phyloP scores from a whole-genome alignment of 495 filamentous ascomycete genomes.

The Bacidia gigantensis region DNA sequence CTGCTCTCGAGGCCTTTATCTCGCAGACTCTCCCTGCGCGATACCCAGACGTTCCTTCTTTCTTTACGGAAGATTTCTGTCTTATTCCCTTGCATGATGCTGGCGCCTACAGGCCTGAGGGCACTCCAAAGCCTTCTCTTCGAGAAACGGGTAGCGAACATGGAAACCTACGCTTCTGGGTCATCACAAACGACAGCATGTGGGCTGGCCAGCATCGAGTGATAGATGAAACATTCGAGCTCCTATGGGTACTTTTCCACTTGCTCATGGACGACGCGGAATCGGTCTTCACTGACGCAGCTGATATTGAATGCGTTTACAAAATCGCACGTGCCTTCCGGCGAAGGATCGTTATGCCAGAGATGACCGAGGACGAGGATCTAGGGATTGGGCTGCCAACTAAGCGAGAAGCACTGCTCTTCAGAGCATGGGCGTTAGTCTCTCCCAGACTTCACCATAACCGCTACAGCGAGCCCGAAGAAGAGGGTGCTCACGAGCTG shows the following conservation, averaged over 20 bases:
- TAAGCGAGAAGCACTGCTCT: slow-evolving; percentile 14
- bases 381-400: not conserved
- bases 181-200: slow-evolving; percentile 25
- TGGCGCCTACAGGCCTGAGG: not conserved
- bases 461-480: not conserved
- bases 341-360: slow-evolving; percentile 11
- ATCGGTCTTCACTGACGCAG: not conserved
- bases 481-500: not conserved
- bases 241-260: slow-evolving; percentile 23
- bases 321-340: slow-evolving; percentile 13
- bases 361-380: not conserved
- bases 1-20: slow-evolving; percentile 17
- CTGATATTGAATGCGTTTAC: not conserved
- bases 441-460: not conserved
- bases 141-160: slow-evolving; percentile 8
- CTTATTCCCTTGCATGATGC: slow-evolving; percentile 20
- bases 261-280: slow-evolving; percentile 5
- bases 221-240: slow-evolving; percentile 22
- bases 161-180: slow-evolving; percentile 24
- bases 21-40: not conserved
- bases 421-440: slow-evolving; percentile 17
- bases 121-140: slow-evolving; percentile 10
- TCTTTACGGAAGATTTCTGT: slow-evolving; percentile 2
- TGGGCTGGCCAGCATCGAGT: slow-evolving; percentile 24
- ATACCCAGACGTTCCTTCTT: slow-evolving; percentile 2